Base-by-base conservation (phyloP, 164 flowering plant species). In the Kingdonia uniflora region DNA sequence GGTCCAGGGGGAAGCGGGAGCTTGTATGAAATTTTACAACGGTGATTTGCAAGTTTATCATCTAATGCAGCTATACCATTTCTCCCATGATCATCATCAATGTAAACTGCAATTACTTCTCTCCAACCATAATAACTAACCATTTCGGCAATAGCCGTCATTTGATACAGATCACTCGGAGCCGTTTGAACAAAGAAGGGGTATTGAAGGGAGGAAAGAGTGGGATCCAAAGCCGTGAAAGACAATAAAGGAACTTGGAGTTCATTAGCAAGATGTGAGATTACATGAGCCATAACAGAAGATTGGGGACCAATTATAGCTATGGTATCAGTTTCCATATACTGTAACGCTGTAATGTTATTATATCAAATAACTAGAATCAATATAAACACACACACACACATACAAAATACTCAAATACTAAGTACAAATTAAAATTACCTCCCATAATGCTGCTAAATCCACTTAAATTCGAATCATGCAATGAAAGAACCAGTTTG, bases 381-480 rank as follows among this genome's bases (percentile, higher is more conserved):
- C n/a, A 49, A 35, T 8, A 29, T 3, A 29, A 29, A 29, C 35
- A 29, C 8, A 8, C 35, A 4, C 4, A 29, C 35, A 29, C 6
- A 8, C 4, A 29, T 29, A 29, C 4, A 29, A 8, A 14, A 41
- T 5, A 41, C 16, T 41, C 44, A 41, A 14, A 41, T 3, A 2
- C 1, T 15, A 4, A 29, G 8, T 3, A 8, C 6, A 29, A 29
- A 29, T 29, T 22, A 14, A 54, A 11, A 47, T 33, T 19, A 85
- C 95, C 89, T 23, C 79, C 85, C 39, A 81, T 58, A 46, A 85
- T 71, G 59, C 80, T 60, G 1, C 69, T 60, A 64, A 85, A 85
- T 44, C 80, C 82, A 49, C 80, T 85, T 63, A 43, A 64, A 51
- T 85, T 85, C 37, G 81, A 66, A 57, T 83, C 84, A 52, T 78